Evolutionary conservation across 495 filamentous ascomycete species (phyloP).

Genomic region (Cladorrhinum samala): DNA sequence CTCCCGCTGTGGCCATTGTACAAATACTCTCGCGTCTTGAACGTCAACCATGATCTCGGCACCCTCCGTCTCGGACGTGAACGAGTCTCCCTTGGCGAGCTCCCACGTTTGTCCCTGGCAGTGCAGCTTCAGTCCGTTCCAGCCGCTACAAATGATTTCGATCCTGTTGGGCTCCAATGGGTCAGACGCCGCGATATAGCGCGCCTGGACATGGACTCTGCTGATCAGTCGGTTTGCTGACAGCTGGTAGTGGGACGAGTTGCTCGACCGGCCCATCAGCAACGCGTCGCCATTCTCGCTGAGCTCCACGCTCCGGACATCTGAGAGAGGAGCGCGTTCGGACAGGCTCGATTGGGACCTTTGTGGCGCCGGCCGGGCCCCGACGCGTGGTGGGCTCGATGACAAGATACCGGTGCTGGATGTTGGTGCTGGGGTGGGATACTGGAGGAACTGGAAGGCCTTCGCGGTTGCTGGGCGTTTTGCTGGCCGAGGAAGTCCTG

Average conservation of each 20-base stretch:
- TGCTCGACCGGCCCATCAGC: constrained; percentile 86
- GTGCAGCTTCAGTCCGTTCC: constrained; percentile 93
- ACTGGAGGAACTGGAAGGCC: constrained; percentile 52
- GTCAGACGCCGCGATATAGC: constrained; percentile 63
- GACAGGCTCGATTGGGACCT: constrained; percentile 63
- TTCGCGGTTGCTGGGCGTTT: constrained; percentile 59
- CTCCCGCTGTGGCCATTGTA: constrained; percentile 73
- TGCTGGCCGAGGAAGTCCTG: constrained; percentile 65
- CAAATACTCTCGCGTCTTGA: constrained; percentile 79
- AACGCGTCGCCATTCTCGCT: constrained; percentile 75
- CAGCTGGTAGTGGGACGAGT: constrained; percentile 84
- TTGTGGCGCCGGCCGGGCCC: constrained; percentile 48
- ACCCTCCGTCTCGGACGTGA: constrained; percentile 82
- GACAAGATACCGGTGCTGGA: constrained; percentile 89
- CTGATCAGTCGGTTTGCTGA: constrained; percentile 88
- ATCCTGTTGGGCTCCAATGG: constrained; percentile 62
- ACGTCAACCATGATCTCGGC: constrained; percentile 95
- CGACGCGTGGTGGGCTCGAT: constrained; percentile 68
- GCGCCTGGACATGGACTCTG: constrained; percentile 82
- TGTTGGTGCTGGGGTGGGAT: constrained; percentile 88
- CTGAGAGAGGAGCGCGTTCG: constrained; percentile 78
- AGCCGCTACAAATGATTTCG: constrained; percentile 83
- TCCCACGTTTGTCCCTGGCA: constrained; percentile 86
- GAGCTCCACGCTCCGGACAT: constrained; percentile 72
- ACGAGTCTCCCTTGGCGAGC: constrained; percentile 79